Evolutionary conservation across 2,329 filamentous ascomycete species (phyloP), one percentile per base, ranked within the genome.

Genomic region (Pseudogymnoascus sp.): DNA sequence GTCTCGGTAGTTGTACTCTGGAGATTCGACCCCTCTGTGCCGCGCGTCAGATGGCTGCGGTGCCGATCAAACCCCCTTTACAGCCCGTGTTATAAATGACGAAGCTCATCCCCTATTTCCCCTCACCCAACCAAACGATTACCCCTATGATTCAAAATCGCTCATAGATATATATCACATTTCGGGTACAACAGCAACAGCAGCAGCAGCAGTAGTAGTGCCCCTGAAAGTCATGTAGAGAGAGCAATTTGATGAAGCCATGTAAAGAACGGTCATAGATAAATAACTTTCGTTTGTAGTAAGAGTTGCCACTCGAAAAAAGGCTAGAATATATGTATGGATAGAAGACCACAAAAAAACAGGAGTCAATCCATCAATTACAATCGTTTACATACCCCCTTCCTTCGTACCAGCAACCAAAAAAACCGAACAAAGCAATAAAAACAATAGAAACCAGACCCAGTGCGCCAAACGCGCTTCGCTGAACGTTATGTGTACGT

Each of bases 401-500:
- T n/a, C 38, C 38, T 16, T 28, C 50, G n/a, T 56, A 18, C 5
- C n/a, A 56, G 28, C 50, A 56, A 56, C 50, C n/a, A 40, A 50
- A 28, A 25, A 47, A n/a, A 16, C 12, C 4, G 12, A 56, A 56
- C n/a, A 18, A 56, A 50, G 4, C 40, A 47, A 16, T 14, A 53
- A 33, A 18, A 33, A 16, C 23, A 53, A 33, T 33, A 33, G n/a
- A 33, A 12, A 33, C 31, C 35, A 56, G 28, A 56, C 25, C 50
- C 25, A 56, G 33, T 56, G 28, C 50, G 50, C 50, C 50, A 56
- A 56, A 56, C 50, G 28, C 50, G 50, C 50, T 56, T 56, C 50
- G 50, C 50, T 56, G n/a, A 33, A 56, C 50, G 50, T 56, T n/a
- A 56, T 56, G 50, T 56, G 28, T 56, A 56, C 28, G 50, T 56